Conservation (phyloP, 768 basidiomycete genomes). For the Pleurotus citrinopileatus region DNA sequence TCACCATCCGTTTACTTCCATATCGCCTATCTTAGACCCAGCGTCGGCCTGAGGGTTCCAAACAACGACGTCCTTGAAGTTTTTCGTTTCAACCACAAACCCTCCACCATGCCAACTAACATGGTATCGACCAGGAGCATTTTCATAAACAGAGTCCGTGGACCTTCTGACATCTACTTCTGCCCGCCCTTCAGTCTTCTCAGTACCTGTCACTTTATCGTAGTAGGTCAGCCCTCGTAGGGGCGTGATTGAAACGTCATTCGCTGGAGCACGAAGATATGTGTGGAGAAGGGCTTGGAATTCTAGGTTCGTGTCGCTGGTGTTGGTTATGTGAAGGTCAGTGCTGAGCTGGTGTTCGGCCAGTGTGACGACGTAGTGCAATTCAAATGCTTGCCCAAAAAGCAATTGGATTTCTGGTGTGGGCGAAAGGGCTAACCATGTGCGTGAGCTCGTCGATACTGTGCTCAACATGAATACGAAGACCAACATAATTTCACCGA, state of each 20-base stretch:
- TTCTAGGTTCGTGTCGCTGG: constrained; percentile 54
- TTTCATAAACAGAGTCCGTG: constrained; percentile 80
- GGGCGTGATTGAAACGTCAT: constrained; percentile 57
- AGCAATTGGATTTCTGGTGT: constrained; percentile 51
- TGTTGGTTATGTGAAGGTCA: constrained; percentile 78
- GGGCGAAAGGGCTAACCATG: constrained; percentile 55
- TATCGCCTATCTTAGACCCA: constrained; percentile 78
- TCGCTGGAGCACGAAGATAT: constrained; percentile 71
- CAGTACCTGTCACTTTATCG: constrained; percentile 75
- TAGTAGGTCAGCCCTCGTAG: constrained; percentile 65
- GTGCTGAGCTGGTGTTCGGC: constrained; percentile 71
- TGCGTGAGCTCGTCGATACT: neutral
- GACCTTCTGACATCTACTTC: constrained; percentile 62
- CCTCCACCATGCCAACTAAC: constrained; percentile 60
- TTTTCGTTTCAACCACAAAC: constrained; percentile 47
- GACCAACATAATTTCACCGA: constrained; percentile 75
- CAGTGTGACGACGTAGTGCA: constrained; percentile 82
- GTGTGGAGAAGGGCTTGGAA: constrained; percentile 95
- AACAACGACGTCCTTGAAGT: constrained; percentile 79
- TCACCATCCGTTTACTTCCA: constrained; percentile 89
- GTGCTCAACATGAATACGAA: neutral
- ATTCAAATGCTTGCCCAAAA: constrained; percentile 66
- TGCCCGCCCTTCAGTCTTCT: constrained; percentile 58
- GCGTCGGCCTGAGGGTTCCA: constrained; percentile 86
- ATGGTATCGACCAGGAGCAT: constrained; percentile 52